phyloP scores from a whole-genome alignment of 192 early-diverging fungal species.

The Backusella circina region DNA sequence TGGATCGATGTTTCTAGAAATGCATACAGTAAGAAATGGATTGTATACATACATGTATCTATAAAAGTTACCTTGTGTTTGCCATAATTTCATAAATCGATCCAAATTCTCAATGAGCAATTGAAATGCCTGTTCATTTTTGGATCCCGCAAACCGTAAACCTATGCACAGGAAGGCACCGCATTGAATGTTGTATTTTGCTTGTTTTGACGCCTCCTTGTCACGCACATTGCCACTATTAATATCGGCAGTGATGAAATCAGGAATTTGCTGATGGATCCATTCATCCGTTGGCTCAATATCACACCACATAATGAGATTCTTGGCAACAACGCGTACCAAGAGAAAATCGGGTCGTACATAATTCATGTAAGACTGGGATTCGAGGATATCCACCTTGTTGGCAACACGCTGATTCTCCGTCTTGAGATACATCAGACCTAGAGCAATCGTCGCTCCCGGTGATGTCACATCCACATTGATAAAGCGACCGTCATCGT shows the following conservation, averaged over 20 bases:
- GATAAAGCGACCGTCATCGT: conserved; percentile 11
- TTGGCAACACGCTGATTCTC: conserved; percentile 64
- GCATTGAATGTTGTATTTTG: conserved; percentile 59
- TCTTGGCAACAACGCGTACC: conserved; percentile 61
- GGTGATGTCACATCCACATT: conserved; percentile 52
- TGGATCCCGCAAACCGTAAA: conserved; percentile 65
- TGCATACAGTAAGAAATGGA: too few species aligned
- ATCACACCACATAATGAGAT: conserved; percentile 69
- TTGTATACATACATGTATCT: too few species aligned
- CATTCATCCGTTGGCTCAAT: conserved; percentile 52
- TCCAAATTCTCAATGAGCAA: conserved; percentile 54
- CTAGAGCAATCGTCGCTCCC: conserved; percentile 80
- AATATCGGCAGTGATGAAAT: conserved; percentile 47
- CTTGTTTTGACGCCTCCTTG: conserved; percentile 53
- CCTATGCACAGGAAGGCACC: conserved; percentile 68
- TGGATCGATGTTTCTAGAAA: conserved; percentile 49
- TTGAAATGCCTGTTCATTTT: conserved; percentile 41
- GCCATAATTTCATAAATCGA: conserved; percentile 35
- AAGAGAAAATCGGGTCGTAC: conserved; percentile 71
- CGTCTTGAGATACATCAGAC: conserved; percentile 80
- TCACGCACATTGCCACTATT: conserved; percentile 18
- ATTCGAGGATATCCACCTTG: conserved; percentile 59
- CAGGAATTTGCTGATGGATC: conserved; percentile 61
- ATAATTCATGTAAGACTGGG: conserved; percentile 56
- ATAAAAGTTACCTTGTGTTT: conserved; percentile 40